phyloP scores from a whole-genome alignment of 495 filamentous ascomycete genomes.

The Amorphotheca resinae region DNA sequence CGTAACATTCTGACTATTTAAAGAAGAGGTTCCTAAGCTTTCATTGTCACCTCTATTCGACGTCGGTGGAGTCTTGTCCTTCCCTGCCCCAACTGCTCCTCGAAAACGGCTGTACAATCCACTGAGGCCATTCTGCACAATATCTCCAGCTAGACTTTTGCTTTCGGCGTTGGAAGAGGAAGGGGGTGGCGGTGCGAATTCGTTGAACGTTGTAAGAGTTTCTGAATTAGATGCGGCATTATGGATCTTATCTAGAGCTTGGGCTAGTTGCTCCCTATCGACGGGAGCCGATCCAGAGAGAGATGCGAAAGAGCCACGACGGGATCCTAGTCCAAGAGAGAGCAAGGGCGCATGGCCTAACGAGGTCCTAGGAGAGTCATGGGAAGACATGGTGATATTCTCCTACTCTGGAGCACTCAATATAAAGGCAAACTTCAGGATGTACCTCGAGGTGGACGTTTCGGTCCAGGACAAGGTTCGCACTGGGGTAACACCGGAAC shows the following conservation, averaged over 20 bases:
- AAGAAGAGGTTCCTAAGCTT: constrained; percentile 11
- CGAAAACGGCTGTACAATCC: constrained; percentile 74
- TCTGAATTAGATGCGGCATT: constrained; percentile 67
- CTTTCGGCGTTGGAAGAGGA: constrained; percentile 43
- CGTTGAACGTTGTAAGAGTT: constrained; percentile 77
- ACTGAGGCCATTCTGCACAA: constrained; percentile 70
- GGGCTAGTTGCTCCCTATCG: constrained; percentile 54
- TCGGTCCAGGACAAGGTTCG: too few relatives aligned
- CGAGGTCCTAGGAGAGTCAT: constrained; percentile 15
- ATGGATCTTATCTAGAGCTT: constrained; percentile 76
- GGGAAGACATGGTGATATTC: constrained; percentile 14
- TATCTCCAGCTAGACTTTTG: constrained; percentile 55
- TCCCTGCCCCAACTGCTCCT: constrained; percentile 61
- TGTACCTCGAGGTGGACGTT: background rate
- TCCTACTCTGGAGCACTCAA: too few relatives aligned
- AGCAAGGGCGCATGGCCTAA: constrained; percentile 1
- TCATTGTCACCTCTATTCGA: constrained; percentile 17
- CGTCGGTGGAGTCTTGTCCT: constrained; percentile 35
- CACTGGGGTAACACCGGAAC: too few relatives aligned
- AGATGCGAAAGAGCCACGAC: constrained; percentile 54
- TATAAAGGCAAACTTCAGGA: background rate
- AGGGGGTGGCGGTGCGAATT: constrained; percentile 54
- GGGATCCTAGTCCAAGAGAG: constrained; percentile 29
- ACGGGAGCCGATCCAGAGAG: constrained; percentile 41
- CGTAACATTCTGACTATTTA: constrained; percentile 11